A percentile compares a stretch with the other conserved stretches of the same genome.
These are phyloP conservation scores for Lanmaoa rubissima DNA, from an alignment of 768 basidiomycete species.

Conservation along the genomic window DNA sequence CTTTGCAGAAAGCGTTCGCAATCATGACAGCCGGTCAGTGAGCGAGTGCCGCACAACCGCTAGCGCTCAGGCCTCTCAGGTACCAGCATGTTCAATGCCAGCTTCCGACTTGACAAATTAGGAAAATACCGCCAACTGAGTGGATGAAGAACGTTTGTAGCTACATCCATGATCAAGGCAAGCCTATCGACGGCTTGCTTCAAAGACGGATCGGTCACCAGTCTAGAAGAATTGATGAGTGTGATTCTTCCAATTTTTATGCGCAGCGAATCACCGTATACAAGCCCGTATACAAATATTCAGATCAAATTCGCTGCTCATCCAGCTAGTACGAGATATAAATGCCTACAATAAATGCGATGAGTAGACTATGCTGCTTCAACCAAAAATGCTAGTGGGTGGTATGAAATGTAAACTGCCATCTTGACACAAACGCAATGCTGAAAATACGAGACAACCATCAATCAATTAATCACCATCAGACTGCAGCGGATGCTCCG, in stretches of 20 bases:
- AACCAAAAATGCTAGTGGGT: slow-evolving; percentile 29
- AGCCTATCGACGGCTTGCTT: too few species aligned
- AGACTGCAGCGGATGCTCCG: slow-evolving; percentile 12
- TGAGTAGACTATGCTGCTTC: slow-evolving; percentile 30
- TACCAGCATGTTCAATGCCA: not conserved
- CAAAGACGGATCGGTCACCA: too few species aligned
- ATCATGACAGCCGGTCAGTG: slow-evolving; percentile 29
- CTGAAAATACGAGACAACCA: slow-evolving; percentile 1
- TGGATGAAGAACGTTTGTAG: too few species aligned
- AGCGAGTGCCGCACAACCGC: not conserved
- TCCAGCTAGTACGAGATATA: slow-evolving; percentile 17
- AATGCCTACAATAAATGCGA: slow-evolving; percentile 25
- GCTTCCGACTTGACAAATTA: slow-evolving; percentile 6
- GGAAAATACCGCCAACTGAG: slow-evolving; percentile 7
- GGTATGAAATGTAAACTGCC: slow-evolving; percentile 27
- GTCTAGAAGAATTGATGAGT: too few species aligned
- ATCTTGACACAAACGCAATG: slow-evolving; percentile 10
- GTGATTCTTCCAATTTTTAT: too few species aligned
- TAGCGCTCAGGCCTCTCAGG: not conserved
- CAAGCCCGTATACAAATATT: not conserved
- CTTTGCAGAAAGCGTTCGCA: slow-evolving; percentile 40
- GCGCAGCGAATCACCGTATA: too few species aligned
- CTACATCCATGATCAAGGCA: too few species aligned
- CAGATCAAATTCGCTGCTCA: not conserved
- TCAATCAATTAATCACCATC: slow-evolving; percentile 14